phyloP scores from a whole-genome alignment of 2,329 filamentous ascomycete species.

The Paraconiothyrium brasiliense region DNA sequence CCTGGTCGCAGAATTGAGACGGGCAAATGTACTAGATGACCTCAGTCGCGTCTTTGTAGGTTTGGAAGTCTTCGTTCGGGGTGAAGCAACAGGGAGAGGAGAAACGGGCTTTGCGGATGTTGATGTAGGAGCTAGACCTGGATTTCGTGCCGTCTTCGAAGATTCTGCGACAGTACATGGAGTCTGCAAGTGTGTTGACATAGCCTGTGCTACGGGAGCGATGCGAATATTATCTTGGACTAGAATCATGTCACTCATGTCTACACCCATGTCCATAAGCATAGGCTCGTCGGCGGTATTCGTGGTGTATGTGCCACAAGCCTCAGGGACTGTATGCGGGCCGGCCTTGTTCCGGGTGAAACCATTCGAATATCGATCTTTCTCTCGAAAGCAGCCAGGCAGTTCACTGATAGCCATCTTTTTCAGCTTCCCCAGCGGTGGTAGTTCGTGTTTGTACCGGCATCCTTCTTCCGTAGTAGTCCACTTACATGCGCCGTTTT shows the following conservation, averaged over 20 bases:
- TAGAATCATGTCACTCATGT: background rate
- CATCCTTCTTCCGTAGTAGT: background rate
- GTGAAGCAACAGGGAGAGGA: no score
- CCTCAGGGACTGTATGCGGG: background rate
- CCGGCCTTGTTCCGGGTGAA: background rate
- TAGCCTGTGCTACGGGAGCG: no score
- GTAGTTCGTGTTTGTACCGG: constrained; percentile 4
- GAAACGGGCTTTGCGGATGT: no score
- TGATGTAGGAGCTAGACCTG: no score
- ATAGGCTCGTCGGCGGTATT: constrained; percentile 2
- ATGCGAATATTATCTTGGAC: no score
- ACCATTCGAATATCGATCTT: background rate
- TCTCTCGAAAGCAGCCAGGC: background rate
- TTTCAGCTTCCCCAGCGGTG: background rate
- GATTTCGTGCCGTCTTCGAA: no score
- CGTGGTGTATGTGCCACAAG: background rate
- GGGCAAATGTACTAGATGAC: no score
- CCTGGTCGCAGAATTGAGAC: no score
- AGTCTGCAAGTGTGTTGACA: no score
- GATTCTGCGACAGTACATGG: no score
- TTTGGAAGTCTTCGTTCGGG: no score
- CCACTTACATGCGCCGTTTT: background rate
- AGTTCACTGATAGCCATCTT: background rate
- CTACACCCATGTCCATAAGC: background rate
- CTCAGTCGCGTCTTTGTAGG: no score